A percentile compares a stretch with the other conserved stretches of the same genome.
Conservation (phyloP, 164 flowering plant species). For the Liriodendron chinense region DNA sequence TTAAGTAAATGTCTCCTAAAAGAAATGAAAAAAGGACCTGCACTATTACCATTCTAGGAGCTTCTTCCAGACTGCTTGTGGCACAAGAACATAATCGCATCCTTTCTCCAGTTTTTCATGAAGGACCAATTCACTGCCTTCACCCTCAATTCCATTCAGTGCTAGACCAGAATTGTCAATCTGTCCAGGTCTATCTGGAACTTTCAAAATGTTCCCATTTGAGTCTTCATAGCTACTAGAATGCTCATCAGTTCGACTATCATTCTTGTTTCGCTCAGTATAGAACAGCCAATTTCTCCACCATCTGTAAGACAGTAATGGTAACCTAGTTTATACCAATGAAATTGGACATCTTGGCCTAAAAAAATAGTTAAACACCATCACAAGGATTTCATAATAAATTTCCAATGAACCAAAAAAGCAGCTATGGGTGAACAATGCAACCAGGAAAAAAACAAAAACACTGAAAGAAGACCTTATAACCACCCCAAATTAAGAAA, state of each 20-base stretch:
- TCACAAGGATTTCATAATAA: too few relatives aligned
- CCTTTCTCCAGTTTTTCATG: conserved; percentile 55
- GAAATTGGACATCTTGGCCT: too few relatives aligned
- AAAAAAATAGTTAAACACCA: too few relatives aligned
- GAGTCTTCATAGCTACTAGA: conserved; percentile 19
- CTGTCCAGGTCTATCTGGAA: conserved; percentile 63
- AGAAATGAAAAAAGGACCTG: too few relatives aligned
- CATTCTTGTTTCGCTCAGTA: conserved; percentile 36
- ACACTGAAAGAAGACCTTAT: too few relatives aligned
- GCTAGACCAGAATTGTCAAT: conserved; percentile 74
- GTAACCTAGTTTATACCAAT: too few relatives aligned
- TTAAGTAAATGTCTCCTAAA: too few relatives aligned
- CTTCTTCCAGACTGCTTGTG: conserved; percentile 84
- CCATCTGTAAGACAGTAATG: conserved; percentile 84
- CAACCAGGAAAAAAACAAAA: too few relatives aligned
- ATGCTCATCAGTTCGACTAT: conserved; percentile 19
- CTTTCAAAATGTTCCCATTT: conserved; percentile 17
- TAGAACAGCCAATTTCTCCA: conserved; percentile 70
- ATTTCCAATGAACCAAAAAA: too few relatives aligned
- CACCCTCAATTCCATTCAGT: conserved; percentile 24
- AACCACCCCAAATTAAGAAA: too few relatives aligned
- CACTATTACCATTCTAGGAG: conserved; percentile 57
- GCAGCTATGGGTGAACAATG: too few relatives aligned
- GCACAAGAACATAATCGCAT: conserved; percentile 77
- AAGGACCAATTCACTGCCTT: conserved; percentile 47